These are phyloP conservation scores for Torulaspora franciscae DNA, from an alignment of 805 yeast genomes.

Conservation along the genomic window DNA sequence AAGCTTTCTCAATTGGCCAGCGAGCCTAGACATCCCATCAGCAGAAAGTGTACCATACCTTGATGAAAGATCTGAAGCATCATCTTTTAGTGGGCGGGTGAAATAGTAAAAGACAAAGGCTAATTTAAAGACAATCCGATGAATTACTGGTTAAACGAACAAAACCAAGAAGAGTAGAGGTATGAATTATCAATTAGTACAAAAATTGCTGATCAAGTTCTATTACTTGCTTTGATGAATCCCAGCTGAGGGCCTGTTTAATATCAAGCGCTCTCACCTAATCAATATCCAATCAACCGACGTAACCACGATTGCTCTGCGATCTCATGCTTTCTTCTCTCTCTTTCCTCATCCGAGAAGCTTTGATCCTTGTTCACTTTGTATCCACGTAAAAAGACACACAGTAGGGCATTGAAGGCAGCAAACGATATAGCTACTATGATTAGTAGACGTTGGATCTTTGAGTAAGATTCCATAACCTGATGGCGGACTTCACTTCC, in stretches of 20 bases:
- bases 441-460: not conserved
- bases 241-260: too few species aligned
- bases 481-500: not conserved
- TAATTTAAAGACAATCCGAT: too few species aligned
- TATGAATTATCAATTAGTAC: too few species aligned
- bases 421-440: not conserved
- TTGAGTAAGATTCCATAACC: not conserved
- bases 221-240: too few species aligned
- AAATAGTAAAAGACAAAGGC: too few species aligned
- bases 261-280: not conserved
- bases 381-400: not conserved
- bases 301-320: slow-evolving; percentile 13
- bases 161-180: too few species aligned
- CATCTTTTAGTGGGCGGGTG: too few species aligned
- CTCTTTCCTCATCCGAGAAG: slow-evolving; percentile 12
- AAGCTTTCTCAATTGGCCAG: not conserved
- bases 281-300: not conserved
- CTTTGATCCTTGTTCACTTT: not conserved
- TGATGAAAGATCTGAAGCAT: too few species aligned
- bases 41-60: too few species aligned
- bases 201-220: too few species aligned
- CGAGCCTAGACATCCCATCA: not conserved
- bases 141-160: too few species aligned
- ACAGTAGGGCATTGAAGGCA: not conserved
- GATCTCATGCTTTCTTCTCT: not conserved